Evolutionary conservation across 192 early-diverging fungal genomes (phyloP).

Genomic region (Umbelopsis sp.): DNA sequence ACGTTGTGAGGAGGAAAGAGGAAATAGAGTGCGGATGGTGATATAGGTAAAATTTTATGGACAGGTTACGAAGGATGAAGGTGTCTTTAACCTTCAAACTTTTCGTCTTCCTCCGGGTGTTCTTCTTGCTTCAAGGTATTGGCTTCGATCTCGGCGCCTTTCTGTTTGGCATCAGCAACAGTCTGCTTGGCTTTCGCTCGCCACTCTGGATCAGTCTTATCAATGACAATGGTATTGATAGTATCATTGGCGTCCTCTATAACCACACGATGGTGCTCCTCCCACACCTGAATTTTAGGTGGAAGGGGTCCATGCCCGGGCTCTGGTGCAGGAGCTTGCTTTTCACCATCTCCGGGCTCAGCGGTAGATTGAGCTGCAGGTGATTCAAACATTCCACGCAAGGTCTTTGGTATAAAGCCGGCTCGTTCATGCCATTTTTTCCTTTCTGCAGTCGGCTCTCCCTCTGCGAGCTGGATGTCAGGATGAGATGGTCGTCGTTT

Average conservation of each 20-base stretch:
- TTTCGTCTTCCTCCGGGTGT: too few relatives aligned
- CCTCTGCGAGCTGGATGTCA: neutral
- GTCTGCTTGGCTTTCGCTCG: neutral
- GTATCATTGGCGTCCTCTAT: slow-evolving; percentile 24
- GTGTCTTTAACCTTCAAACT: too few relatives aligned
- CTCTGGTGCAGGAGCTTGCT: neutral
- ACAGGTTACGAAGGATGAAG: too few relatives aligned
- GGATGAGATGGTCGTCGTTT: neutral
- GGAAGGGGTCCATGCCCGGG: neutral
- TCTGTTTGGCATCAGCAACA: slow-evolving; percentile 15
- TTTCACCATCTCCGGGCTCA: neutral
- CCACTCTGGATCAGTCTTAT: slow-evolving; percentile 27
- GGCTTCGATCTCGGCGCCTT: neutral
- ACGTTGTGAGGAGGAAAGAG: too few relatives aligned
- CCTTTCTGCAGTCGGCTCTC: neutral
- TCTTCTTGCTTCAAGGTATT: too few relatives aligned
- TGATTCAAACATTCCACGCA: neutral
- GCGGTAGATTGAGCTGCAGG: neutral
- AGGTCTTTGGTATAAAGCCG: neutral
- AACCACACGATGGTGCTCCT: slow-evolving; percentile 19
- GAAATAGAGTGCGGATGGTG: too few relatives aligned
- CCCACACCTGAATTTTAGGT: slow-evolving; percentile 29
- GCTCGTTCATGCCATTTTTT: slow-evolving; percentile 2
- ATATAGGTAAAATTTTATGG: too few relatives aligned
- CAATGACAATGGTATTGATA: neutral